phyloP scores from a whole-genome alignment of 2,329 filamentous ascomycete species.

The Penicillium sclerotiorum region DNA sequence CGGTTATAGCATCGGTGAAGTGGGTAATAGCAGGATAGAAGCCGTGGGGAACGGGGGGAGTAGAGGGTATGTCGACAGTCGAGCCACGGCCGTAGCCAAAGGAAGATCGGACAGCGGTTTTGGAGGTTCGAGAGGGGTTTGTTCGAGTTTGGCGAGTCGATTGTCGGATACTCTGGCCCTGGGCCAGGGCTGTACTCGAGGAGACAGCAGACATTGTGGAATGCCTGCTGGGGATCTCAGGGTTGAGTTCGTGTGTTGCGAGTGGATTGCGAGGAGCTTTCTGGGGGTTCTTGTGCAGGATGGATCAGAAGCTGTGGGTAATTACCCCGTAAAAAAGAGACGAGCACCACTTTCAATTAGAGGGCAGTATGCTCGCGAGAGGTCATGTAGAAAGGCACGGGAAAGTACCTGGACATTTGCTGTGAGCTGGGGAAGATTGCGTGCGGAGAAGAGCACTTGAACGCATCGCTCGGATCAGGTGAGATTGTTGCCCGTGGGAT shows the following conservation, averaged over 20 bases:
- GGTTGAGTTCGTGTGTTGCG: too few species aligned
- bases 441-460: slow-evolving; percentile 31
- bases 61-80: slow-evolving; percentile 29
- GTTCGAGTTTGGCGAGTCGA: slow-evolving; percentile 51
- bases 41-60: slow-evolving; percentile 43
- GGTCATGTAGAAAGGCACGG: slow-evolving; percentile 6
- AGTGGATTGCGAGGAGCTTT: too few species aligned
- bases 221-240: slow-evolving; percentile 12
- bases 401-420: too few species aligned
- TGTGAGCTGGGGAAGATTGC: slow-evolving; percentile 22
- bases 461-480: slow-evolving; percentile 30
- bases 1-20: slow-evolving; percentile 90
- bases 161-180: slow-evolving; percentile 36
- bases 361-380: slow-evolving; percentile 2
- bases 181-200: slow-evolving; percentile 29
- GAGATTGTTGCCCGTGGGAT: slow-evolving; percentile 15
- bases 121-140: slow-evolving; percentile 53
- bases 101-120: slow-evolving; percentile 44
- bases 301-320: background rate
- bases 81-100: slow-evolving; percentile 42
- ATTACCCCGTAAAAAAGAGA: background rate
- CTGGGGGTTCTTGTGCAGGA: slow-evolving; percentile 10
- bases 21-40: slow-evolving; percentile 70
- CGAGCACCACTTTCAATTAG: slow-evolving; percentile 2
- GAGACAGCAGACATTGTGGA: slow-evolving; percentile 31